Evolutionary conservation across 805 yeast species (phyloP).

Genomic region (Saccharomycopsis fermentans): DNA sequence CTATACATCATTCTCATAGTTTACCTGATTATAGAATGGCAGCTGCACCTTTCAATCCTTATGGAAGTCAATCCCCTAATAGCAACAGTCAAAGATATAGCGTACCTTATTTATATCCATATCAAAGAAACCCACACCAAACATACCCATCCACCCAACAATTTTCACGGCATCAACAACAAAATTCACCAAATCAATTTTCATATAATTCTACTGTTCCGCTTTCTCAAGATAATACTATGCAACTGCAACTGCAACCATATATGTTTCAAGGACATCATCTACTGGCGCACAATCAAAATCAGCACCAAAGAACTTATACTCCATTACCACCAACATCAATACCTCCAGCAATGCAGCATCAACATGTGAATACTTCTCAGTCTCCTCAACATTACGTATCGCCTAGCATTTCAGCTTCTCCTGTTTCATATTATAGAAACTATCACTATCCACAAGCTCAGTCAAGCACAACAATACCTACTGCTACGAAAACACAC

Average conservation of each 20-base stretch:
- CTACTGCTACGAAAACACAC: slow-evolving; percentile 21
- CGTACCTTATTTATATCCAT: not conserved
- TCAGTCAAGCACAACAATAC: slow-evolving; percentile 20
- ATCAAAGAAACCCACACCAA: not conserved
- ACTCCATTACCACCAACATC: not conserved
- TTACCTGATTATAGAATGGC: not conserved
- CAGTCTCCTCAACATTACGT: slow-evolving; percentile 2
- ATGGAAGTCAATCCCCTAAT: not conserved
- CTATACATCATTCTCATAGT: not conserved
- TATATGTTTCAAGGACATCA: not conserved
- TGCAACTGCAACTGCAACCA: slow-evolving; percentile 12
- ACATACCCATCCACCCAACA: not conserved
- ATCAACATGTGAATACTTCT: slow-evolving; percentile 11
- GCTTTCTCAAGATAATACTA: slow-evolving; percentile 7
- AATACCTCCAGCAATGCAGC: slow-evolving; percentile 6
- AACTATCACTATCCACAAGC: not conserved
- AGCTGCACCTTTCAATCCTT: not conserved
- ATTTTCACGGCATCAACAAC: slow-evolving; percentile 4
- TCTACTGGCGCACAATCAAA: slow-evolving; percentile 13
- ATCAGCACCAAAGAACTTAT: slow-evolving; percentile 7
- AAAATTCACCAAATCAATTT: slow-evolving; percentile 2
- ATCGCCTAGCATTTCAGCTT: slow-evolving; percentile 17
- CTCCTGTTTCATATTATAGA: slow-evolving; percentile 22
- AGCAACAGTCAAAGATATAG: not conserved
- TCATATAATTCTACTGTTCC: slow-evolving; percentile 11